Conservation (phyloP, 768 basidiomycete species). For the Naganishia onofrii region DNA sequence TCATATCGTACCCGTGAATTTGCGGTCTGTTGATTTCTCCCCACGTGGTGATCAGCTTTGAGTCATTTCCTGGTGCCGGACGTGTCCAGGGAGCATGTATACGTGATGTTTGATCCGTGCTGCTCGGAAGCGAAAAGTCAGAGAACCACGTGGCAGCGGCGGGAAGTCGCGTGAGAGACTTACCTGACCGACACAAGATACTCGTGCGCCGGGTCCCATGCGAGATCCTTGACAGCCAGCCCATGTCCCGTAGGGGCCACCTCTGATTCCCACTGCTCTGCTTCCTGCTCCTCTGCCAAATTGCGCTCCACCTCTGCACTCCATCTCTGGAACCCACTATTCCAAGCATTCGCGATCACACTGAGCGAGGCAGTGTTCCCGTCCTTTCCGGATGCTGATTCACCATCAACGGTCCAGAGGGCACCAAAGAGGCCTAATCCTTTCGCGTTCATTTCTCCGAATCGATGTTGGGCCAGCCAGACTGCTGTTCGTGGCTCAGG, state of each 20-base stretch:
- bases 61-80: background rate
- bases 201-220: slow-evolving; percentile 82
- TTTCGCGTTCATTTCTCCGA: slow-evolving; percentile 90
- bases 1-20: slow-evolving; percentile 91
- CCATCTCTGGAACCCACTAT: slow-evolving; percentile 92
- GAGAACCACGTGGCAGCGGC: background rate
- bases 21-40: slow-evolving; percentile 84
- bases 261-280: slow-evolving; percentile 65
- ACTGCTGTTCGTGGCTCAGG: slow-evolving; percentile 59
- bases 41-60: slow-evolving; percentile 33
- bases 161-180: slow-evolving; percentile 37
- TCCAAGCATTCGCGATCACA: slow-evolving; percentile 86
- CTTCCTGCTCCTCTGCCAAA: slow-evolving; percentile 30
- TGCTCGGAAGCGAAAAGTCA: slow-evolving; percentile 46
- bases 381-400: background rate
- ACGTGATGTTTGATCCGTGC: slow-evolving; percentile 86
- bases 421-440: slow-evolving; percentile 90
- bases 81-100: slow-evolving; percentile 66
- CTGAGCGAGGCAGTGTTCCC: slow-evolving; percentile 54
- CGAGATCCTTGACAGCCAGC: slow-evolving; percentile 71
- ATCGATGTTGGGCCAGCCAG: slow-evolving; percentile 87
- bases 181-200: slow-evolving; percentile 84
- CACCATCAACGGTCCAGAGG: slow-evolving; percentile 65
- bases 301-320: slow-evolving; percentile 57
- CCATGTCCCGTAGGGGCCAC: slow-evolving; percentile 83